phyloP scores from a whole-genome alignment of 2,329 filamentous ascomycete species.

The Talaromyces sp. region DNA sequence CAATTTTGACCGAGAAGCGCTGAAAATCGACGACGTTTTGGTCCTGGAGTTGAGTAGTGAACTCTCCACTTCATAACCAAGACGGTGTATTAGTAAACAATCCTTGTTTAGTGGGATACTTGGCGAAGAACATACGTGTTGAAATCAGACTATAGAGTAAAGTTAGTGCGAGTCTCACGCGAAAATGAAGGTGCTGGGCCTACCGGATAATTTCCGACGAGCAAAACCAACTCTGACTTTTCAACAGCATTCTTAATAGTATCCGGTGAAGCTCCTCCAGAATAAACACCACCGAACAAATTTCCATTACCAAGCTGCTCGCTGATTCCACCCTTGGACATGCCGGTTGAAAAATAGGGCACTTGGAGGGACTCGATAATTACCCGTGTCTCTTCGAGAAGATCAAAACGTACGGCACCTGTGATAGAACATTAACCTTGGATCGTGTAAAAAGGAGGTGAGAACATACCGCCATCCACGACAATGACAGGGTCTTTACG shows the following conservation, averaged over 20 bases:
- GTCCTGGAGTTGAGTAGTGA: slow-evolving; percentile 2
- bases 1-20: slow-evolving; percentile 12
- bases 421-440: neutral
- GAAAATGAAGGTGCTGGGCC: neutral
- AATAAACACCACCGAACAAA: slow-evolving; percentile 13
- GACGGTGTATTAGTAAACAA: neutral
- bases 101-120: neutral
- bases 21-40: slow-evolving; percentile 14
- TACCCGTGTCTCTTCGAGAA: neutral
- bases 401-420: slow-evolving; percentile 1
- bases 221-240: neutral
- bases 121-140: slow-evolving; percentile 10
- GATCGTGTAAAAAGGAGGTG: no score
- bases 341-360: slow-evolving; percentile 10
- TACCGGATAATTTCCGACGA: slow-evolving; percentile 9
- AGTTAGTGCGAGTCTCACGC: no score
- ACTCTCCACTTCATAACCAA: neutral
- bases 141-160: slow-evolving; percentile 12
- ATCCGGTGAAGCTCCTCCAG: neutral
- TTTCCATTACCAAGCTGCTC: neutral
- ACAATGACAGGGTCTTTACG: neutral
- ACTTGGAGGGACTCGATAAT: slow-evolving; percentile 2
- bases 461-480: slow-evolving; percentile 4
- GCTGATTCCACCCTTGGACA: slow-evolving; percentile 10
- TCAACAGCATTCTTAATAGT: slow-evolving; percentile 6